These are phyloP conservation scores for Solanum chmielewskii DNA, from an alignment of 257 asterid species.

Conservation along the genomic window DNA sequence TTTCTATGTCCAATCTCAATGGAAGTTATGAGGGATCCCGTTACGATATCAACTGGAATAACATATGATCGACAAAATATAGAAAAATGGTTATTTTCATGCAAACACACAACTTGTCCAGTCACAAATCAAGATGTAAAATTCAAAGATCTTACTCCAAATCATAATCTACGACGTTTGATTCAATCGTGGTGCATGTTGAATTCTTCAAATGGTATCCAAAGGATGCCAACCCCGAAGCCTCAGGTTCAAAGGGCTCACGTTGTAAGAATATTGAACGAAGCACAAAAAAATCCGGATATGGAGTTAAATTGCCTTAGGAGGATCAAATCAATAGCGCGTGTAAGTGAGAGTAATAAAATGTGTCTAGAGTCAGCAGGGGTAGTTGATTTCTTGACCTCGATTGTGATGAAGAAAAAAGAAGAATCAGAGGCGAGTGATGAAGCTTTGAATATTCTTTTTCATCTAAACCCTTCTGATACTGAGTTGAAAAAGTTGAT, in stretches of 20 bases:
- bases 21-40: conserved; percentile 82
- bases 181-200: conserved; percentile 72
- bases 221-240: conserved; percentile 60
- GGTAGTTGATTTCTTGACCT: conserved; percentile 20
- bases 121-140: conserved; percentile 39
- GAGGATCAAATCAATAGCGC: conserved; percentile 31
- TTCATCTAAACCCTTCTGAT: conserved; percentile 35
- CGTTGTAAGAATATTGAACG: conserved; percentile 26
- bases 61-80: conserved; percentile 64
- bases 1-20: conserved; percentile 78
- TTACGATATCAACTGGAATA: conserved; percentile 57
- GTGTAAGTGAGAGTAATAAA: conserved; percentile 11
- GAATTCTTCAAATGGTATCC: conserved; percentile 35
- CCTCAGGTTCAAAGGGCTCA: conserved; percentile 29
- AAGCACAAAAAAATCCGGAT: conserved; percentile 19
- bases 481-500: conserved; percentile 12
- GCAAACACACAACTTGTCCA: conserved; percentile 42
- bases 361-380: conserved; percentile 28
- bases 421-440: conserved; percentile 1
- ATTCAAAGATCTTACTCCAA: conserved; percentile 48
- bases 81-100: conserved; percentile 50
- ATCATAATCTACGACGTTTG: conserved; percentile 55
- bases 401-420: conserved; percentile 6
- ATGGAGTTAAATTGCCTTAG: conserved; percentile 19
- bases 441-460: conserved; percentile 36